Evolutionary conservation across 2,329 filamentous ascomycete species (phyloP), one percentile per base, ranked within the genome.

Genomic region (Xylaria sp.): DNA sequence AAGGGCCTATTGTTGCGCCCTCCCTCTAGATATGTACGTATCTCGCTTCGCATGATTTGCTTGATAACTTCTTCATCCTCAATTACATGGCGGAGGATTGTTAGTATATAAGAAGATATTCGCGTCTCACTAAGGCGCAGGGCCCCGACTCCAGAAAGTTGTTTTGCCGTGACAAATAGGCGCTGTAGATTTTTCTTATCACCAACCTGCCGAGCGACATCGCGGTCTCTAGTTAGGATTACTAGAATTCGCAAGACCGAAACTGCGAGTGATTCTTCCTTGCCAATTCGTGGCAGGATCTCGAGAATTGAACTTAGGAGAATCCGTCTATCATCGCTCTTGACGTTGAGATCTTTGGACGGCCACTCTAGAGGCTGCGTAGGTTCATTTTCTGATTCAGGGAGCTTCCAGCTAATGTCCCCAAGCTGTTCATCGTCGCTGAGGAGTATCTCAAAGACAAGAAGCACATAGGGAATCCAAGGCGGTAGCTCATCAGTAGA

Each of bases 161-260:
- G 95, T 79, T 97, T 97, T 65, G 95, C 90, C 93, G 98, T 97
- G 60, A 98, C 88, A 80, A 99, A 98, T 24, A 99, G 84, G 32
- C 93, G 88, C 76, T 96, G 93, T 57, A 99, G 85, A 74, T 97
- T 97, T 77, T 90, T 92, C 82, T 94, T 97, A 78, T 97, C 92
- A 4, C 93, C 93, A 55, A 98, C 86, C 53, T 87, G 84, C 71
- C 89, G 87, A 1, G 96, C 94, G 69, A 97, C 85, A 14, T 88
- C 84, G 59, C 93, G 90, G 68, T 89, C 88, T 24, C 97, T 89
- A 1, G 96, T 98, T 34, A 99, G 84, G 69, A 98, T 94, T 34
- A 97, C 93, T 39, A 99, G 82, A 12, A 97, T 89, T 48, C 96
- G 89, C 56, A 93, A 86, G 12, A 97, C 88, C 0, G 95, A 94